Evolutionary conservation across 1,284 basidiomycete genomes (phyloP), one percentile per base, ranked within the genome.

Genomic region (Abortiporus biennis): DNA sequence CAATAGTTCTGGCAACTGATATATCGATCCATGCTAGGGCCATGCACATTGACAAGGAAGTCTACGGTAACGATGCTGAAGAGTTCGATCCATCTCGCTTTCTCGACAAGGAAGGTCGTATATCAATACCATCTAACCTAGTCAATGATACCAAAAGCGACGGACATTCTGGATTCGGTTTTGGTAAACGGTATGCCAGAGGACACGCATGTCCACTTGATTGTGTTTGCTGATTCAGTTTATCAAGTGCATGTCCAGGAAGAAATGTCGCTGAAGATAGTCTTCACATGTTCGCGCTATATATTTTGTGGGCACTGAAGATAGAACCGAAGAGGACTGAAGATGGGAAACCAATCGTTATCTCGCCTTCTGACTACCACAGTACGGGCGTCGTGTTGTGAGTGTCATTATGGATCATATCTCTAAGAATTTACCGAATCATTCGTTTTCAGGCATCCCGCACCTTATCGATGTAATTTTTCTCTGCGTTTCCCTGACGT

Each of bases 301-400:
- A 22, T 15, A 13, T 47, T 4, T 30, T 47, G 6, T 45, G 43
- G 46, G 44, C 43, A 24, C 42, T 47, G 27, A 36, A 46, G 16
- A 36, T 47, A 15, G n/a, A n/a, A n/a, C n/a, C n/a, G n/a, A n/a
- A n/a, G n/a, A n/a, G n/a, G n/a, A n/a, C n/a, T n/a, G n/a, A n/a
- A n/a, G n/a, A n/a, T n/a, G n/a, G 17, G 11, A 32, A 47, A 15
- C 44, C 44, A 3, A 31, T 38, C 2, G 38, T 40, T n/a, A n/a
- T n/a, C n/a, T n/a, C n/a, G n/a, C n/a, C 45, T 20, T 16, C n/a
- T 29, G 13, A 4, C 16, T n/a, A 27, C 11, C 15, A 16, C 5
- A 22, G 30, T 29, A 22, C n/a, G n/a, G n/a, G n/a, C n/a, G n/a
- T n/a, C n/a, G n/a, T n/a, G n/a, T n/a, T n/a, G n/a, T n/a, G n/a